phyloP scores from a whole-genome alignment of 1,284 basidiomycete species.

The Cystobasidium sp. region DNA sequence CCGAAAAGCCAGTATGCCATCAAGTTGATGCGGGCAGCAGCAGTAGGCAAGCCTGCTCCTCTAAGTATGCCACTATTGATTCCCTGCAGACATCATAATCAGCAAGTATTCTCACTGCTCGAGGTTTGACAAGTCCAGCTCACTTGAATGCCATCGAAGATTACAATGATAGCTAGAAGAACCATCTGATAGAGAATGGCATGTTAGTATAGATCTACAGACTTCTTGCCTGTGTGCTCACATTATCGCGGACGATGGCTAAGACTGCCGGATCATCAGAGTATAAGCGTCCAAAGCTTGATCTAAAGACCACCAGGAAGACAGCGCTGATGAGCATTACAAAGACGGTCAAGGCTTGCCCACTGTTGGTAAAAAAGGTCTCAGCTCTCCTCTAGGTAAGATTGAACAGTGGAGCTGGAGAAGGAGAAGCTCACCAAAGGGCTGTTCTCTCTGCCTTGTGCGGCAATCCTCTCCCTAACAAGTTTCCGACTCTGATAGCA shows the following conservation, averaged over 20 bases:
- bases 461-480: conserved; percentile 56
- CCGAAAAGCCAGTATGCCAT: conserved; percentile 41
- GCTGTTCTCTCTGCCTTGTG: conserved; percentile 53
- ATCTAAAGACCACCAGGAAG: conserved; percentile 55
- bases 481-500: conserved; percentile 56
- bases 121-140: background rate
- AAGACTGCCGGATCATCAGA: conserved; percentile 56
- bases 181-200: conserved; percentile 44
- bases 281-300: conserved; percentile 55
- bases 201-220: background rate
- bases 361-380: background rate
- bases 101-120: background rate
- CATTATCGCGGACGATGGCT: conserved; percentile 52
- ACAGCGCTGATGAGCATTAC: conserved; percentile 56
- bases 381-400: background rate
- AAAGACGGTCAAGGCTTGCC: conserved; percentile 51
- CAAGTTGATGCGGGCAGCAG: conserved; percentile 34
- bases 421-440: conserved; percentile 48
- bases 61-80: conserved; percentile 56
- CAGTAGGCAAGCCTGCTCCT: conserved; percentile 54
- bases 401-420: conserved; percentile 46
- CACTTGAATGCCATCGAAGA: conserved; percentile 50
- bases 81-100: conserved; percentile 43
- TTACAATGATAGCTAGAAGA: conserved; percentile 54
- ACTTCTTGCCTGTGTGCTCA: background rate